These are phyloP conservation scores for Akebia trifoliata DNA, from an alignment of 164 flowering plant genomes.

Conservation along the genomic window DNA sequence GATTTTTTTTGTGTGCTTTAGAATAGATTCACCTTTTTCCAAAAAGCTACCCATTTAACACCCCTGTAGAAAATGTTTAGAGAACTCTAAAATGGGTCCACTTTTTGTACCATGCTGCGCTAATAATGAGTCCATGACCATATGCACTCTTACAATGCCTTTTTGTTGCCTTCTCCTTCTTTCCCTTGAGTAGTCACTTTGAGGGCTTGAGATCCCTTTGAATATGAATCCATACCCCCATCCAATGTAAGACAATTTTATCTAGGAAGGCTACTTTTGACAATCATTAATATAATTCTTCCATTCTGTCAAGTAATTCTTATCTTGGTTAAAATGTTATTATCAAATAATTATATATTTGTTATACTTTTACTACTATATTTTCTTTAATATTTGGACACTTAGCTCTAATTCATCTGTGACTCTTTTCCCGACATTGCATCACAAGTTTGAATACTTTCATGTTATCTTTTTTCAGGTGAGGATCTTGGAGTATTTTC, in stretches of 20 bases:
- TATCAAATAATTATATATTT: neutral
- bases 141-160: neutral
- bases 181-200: neutral
- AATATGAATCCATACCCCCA: neutral
- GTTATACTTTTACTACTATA: too few relatives aligned
- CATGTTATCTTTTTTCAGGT: constrained; percentile 16
- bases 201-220: neutral
- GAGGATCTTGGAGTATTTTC: constrained; percentile 20
- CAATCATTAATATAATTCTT: neutral
- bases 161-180: neutral
- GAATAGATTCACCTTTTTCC: too few relatives aligned
- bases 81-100: neutral
- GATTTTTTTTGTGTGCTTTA: too few relatives aligned
- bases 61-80: neutral
- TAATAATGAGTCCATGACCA: too few relatives aligned
- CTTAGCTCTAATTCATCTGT: neutral
- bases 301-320: neutral
- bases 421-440: neutral
- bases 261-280: neutral
- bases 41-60: too few relatives aligned
- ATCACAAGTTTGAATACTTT: neutral
- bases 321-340: neutral
- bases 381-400: too few relatives aligned
- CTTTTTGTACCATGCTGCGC: neutral
- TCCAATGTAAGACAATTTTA: neutral